Evolutionary conservation across 179 eudicot species (phyloP), one percentile per base, ranked within the genome.

Genomic region (Heliamphora pulchella): DNA sequence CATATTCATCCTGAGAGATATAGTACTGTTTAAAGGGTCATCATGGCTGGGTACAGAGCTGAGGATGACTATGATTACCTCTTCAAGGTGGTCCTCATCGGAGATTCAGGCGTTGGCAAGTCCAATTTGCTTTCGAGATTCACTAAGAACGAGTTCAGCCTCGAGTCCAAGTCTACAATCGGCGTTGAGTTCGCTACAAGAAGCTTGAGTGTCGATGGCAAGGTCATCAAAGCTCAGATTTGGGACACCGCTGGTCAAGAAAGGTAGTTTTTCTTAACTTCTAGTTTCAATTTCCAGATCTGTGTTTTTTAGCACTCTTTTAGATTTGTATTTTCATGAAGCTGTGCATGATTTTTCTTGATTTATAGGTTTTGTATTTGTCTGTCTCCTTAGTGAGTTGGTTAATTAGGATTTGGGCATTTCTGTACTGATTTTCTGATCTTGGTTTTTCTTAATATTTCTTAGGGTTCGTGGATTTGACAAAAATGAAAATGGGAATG

Each of bases 241-340:
- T 91, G 94, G 94, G 94, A 91, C 78, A 90, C 93, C 84, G 93
- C 93, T 80, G 91, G 93, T 0, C 93, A 90, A 83, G 93, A 90
- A 81, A 89, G 92, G 91, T 89, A 9, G 18, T 31, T 46, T 79
- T 75, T 70, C 14, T 71, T 78, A 3, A 11, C 65, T 18, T 2
- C 53, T 51, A 22, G 9, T 51, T 8, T 62, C 20, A 57, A 74
- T 57, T 75, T 41, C 75, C 80, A 78, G 73, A 73, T 84, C 78
- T 78, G 77, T 64, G 44, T 10, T 22, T 18, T 72, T 22, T 20
- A 3, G 31, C 14, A 3, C 14, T 54, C 20, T 2, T 74, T 11
- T 54, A 0, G 58, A 5, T n/a, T 77, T 63, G n/a, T 71, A 6
- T 7, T 10, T 58, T 64, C 18, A 17, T 68, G 48, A 48, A 69